Evolutionary conservation across 2,329 filamentous ascomycete species (phyloP).

Genomic region (Trichoderma simmonsii): DNA sequence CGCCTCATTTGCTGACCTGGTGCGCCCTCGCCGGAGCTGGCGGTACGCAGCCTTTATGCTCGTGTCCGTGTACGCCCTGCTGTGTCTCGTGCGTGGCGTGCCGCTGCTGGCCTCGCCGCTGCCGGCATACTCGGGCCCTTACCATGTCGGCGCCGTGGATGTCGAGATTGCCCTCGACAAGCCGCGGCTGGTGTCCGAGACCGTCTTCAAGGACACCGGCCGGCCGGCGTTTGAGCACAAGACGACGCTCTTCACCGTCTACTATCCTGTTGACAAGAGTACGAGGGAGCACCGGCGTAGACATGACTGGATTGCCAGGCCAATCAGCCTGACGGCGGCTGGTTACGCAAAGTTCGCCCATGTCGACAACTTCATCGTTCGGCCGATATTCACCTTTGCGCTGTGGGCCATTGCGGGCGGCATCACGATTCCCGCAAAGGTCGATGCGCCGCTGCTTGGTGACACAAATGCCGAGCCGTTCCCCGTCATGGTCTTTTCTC

Average conservation of each 20-base stretch:
- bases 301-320: slow-evolving; percentile 46
- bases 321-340: slow-evolving; percentile 42
- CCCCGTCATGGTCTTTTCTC: slow-evolving; percentile 50
- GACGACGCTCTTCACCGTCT: slow-evolving; percentile 49
- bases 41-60: slow-evolving; percentile 33
- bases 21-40: slow-evolving; percentile 35
- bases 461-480: slow-evolving; percentile 26
- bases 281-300: slow-evolving; percentile 26
- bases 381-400: slow-evolving; percentile 42
- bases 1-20: not conserved
- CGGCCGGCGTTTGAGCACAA: slow-evolving; percentile 44
- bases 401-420: slow-evolving; percentile 42
- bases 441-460: slow-evolving; percentile 42
- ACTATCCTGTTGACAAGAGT: slow-evolving; percentile 42
- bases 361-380: slow-evolving; percentile 42
- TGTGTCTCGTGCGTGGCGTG: slow-evolving; percentile 38
- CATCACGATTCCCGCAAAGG: slow-evolving; percentile 46
- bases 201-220: slow-evolving; percentile 33
- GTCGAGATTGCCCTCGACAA: slow-evolving; percentile 42
- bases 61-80: slow-evolving; percentile 35
- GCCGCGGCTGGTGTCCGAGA: slow-evolving; percentile 32
- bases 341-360: slow-evolving; percentile 47
- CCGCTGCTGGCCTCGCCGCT: slow-evolving; percentile 45
- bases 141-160: slow-evolving; percentile 47
- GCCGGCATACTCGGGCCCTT: slow-evolving; percentile 43